Base-by-base conservation (phyloP, 2,329 filamentous ascomycete species). In the Endoconidiophora laricicola region DNA sequence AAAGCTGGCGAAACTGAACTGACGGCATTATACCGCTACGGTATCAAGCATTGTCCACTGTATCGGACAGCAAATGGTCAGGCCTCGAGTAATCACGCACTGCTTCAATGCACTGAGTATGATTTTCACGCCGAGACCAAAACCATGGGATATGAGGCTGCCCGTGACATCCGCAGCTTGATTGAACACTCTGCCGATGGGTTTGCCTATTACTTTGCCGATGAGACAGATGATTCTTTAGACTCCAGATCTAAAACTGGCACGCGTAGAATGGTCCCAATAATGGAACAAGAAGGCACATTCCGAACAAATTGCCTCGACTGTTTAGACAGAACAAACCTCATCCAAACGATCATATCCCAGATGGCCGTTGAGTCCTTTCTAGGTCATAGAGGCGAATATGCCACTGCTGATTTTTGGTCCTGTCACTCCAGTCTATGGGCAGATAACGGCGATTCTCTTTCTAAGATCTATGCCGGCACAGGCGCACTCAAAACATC, bases 221-320 rank as follows among this genome's bases (percentile, higher is more conserved):
- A 94, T 59, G 80, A 87, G 54, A 67, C 73, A 9, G 72, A 78
- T 42, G 78, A 84, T 46, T 58, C 64, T 16, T 67, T 73, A 26
- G 58, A 60, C 6, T 60, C 58, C 2, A 60, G 63, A 12, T 63
- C 63, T n/a, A 68, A 57, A 38, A 37, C 23, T 6, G 49, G 29
- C 20, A 38, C 47, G 5, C 58, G 60, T 5, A 68, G 73, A 20
- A 69, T 69, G 68, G 74, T 83, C 6, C 78, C 86, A 2, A 76
- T 94, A 20, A 67, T 95, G 46, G 86, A 94, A 61, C 91, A 98
- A 64, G 86, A 94, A 61, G 90, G 91, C n/a, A 77, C 94, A 4
- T 96, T 96, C 63, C 76, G 90, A 54, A 94, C 88, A 3, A 98
- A 98, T 59, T 98, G 91, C 62, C 71, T 98, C 23, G 91, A 98